These are phyloP conservation scores for Blastomyces silverae DNA, from an alignment of 2,329 filamentous ascomycete genomes.

Conservation along the genomic window DNA sequence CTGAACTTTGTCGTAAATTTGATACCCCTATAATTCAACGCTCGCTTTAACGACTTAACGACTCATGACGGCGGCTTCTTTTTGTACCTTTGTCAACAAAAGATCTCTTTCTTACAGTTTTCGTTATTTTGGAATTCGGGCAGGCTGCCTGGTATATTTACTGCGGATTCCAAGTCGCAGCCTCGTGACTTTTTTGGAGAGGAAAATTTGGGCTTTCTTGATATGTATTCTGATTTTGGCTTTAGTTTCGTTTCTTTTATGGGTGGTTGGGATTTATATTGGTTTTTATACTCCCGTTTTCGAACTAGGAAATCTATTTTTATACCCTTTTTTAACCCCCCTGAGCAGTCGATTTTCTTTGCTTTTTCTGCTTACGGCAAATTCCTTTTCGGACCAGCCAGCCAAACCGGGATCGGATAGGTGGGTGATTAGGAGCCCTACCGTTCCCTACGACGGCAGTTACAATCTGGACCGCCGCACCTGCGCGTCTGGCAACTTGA, in stretches of 20 bases:
- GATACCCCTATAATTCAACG: not conserved
- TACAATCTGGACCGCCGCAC: constrained; percentile 1
- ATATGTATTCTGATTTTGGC: constrained; percentile 17
- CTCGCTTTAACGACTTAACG: constrained; percentile 20
- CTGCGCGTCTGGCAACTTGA: not conserved
- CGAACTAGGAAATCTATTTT: constrained; percentile 10
- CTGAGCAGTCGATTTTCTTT: constrained; percentile 3
- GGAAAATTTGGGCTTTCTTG: constrained; percentile 14
- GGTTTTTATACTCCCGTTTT: not conserved
- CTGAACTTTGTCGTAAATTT: constrained; percentile 16
- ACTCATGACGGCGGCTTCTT: constrained; percentile 18
- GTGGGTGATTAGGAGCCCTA: not conserved
- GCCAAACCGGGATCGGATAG: not conserved
- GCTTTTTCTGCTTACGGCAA: constrained; percentile 8
- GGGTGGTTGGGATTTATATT: constrained; percentile 2
- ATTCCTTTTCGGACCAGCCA: constrained; percentile 3
- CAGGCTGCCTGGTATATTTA: constrained; percentile 8
- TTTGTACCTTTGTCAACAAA: constrained; percentile 12
- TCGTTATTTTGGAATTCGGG: constrained; percentile 5
- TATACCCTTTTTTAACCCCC: constrained; percentile 3
- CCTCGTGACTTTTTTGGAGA: constrained; percentile 7
- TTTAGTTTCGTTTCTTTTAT: constrained; percentile 8
- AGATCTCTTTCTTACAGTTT: not conserved
- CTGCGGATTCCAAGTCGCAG: not conserved
- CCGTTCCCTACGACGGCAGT: not conserved